These are phyloP conservation scores for Stemphylium lycopersici DNA, from an alignment of 2,329 filamentous ascomycete species.

Conservation along the genomic window DNA sequence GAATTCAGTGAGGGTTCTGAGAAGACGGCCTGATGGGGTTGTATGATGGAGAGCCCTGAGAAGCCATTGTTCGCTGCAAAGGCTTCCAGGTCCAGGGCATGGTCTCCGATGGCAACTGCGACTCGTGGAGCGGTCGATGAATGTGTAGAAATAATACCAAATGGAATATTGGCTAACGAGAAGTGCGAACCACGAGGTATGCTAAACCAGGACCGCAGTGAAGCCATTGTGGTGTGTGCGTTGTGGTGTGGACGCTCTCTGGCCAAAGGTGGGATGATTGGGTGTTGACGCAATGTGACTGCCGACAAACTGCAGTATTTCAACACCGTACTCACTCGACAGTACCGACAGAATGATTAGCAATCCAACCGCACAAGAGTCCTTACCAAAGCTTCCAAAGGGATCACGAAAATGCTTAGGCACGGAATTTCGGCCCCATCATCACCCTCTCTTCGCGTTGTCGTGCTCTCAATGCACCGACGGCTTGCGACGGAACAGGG, in stretches of 20 bases:
- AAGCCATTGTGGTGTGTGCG: slow-evolving; percentile 34
- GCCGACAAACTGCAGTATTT: background rate
- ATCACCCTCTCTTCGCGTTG: slow-evolving; percentile 1
- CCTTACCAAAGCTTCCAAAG: background rate
- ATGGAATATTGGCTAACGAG: slow-evolving; percentile 80
- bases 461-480: slow-evolving; percentile 6
- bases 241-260: background rate
- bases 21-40: slow-evolving; percentile 67
- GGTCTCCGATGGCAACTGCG: slow-evolving; percentile 74
- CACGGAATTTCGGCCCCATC: slow-evolving; percentile 23
- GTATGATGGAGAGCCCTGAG: slow-evolving; percentile 61
- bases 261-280: background rate
- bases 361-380: background rate
- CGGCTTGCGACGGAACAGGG: slow-evolving; percentile 37
- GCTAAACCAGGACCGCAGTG: slow-evolving; percentile 61
- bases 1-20: slow-evolving; percentile 70
- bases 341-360: background rate
- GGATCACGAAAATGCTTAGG: background rate
- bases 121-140: slow-evolving; percentile 63
- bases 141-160: slow-evolving; percentile 76
- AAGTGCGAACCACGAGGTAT: slow-evolving; percentile 69
- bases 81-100: slow-evolving; percentile 71
- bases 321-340: background rate
- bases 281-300: background rate
- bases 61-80: slow-evolving; percentile 68